Evolutionary conservation across 768 basidiomycete genomes (phyloP).

Genomic region (Tubosaeta sp.): DNA sequence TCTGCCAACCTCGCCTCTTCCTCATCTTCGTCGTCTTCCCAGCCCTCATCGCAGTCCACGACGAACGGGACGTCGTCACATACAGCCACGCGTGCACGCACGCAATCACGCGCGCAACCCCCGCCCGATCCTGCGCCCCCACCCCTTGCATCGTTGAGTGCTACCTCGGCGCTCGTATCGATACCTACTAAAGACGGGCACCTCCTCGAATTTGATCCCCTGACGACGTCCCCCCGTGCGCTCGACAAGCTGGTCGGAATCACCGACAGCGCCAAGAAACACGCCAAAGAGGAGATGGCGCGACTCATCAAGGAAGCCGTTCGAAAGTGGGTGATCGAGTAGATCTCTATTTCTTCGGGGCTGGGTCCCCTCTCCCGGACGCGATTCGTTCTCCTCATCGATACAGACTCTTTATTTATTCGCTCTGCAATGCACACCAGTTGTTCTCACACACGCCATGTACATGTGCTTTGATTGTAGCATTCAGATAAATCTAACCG

Average conservation of each 20-base stretch:
- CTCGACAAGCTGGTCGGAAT: slow-evolving; percentile 77
- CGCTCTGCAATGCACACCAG: not conserved
- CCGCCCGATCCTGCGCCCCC: slow-evolving; percentile 15
- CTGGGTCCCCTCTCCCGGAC: not conserved
- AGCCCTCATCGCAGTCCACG: slow-evolving; percentile 18
- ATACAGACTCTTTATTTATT: not conserved
- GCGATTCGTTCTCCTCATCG: not conserved
- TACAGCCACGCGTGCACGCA: slow-evolving; percentile 27
- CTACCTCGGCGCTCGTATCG: slow-evolving; percentile 60
- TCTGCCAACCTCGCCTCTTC: slow-evolving; percentile 37
- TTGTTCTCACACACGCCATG: not conserved
- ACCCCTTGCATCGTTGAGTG: slow-evolving; percentile 8
- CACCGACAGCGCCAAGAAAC: slow-evolving; percentile 77
- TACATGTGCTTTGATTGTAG: slow-evolving; percentile 1
- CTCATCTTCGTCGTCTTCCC: slow-evolving; percentile 8
- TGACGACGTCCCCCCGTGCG: slow-evolving; percentile 65
- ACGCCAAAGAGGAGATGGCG: slow-evolving; percentile 73
- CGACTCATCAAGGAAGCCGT: slow-evolving; percentile 68
- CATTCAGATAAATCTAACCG: slow-evolving; percentile 1
- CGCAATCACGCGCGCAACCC: slow-evolving; percentile 28
- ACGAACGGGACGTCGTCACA: slow-evolving; percentile 9
- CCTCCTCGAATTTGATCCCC: slow-evolving; percentile 80
- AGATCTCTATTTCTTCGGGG: not conserved
- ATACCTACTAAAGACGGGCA: slow-evolving; percentile 81
- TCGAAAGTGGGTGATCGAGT: slow-evolving; percentile 67